Evolutionary conservation across 2,329 filamentous ascomycete genomes (phyloP), one percentile per base, ranked within the genome.

Genomic region (Penicillium sp.): DNA sequence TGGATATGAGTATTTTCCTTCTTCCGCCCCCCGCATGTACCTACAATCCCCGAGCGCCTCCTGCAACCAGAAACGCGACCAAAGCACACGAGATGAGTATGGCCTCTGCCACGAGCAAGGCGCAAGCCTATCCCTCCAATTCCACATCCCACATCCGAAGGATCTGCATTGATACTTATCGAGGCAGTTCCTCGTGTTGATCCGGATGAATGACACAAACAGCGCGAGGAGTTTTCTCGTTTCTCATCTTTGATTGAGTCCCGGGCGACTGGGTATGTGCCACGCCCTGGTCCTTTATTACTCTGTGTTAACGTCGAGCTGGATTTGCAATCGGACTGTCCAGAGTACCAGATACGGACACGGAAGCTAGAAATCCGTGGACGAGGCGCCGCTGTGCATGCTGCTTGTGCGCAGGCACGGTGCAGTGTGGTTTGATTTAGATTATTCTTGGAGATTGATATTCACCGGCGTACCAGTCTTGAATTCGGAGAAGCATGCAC

Each of bases 301-400:
- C 55, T 61, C 53, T 63, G 58, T 63, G 32, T 58, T 58, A 53
- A 60, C 55, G 50, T 64, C 29, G 48, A 56, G 55, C 7, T 42
- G n/a, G 43, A 45, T 60, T 63, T 43, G 2, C 36, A 56, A 57
- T 43, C 23, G 23, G 42, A n/a, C 58, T 46, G 23, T 23, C 23
- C 23, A 13, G 29, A 34, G 14, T 19, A 30, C 18, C 41, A 7
- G 49, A 46, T 9, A 47, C 29, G 18, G n/a, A 38, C 16, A 19
- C 16, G 36, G 36, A 19, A 19, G 9, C 8, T 30, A 19, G 29
- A 34, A 14, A 34, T 14, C 26, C 14, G 36, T 26, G 46, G 18
- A 26, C 27, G 9, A 30, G n/a, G 27, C 27, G 13, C 47, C 26
- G 11, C 11, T 16, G 23, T 50, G 32, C 46, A 51, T 53, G 36